phyloP scores from a whole-genome alignment of 1,139 yeast genomes.

The Debaryomyces coudertii region DNA sequence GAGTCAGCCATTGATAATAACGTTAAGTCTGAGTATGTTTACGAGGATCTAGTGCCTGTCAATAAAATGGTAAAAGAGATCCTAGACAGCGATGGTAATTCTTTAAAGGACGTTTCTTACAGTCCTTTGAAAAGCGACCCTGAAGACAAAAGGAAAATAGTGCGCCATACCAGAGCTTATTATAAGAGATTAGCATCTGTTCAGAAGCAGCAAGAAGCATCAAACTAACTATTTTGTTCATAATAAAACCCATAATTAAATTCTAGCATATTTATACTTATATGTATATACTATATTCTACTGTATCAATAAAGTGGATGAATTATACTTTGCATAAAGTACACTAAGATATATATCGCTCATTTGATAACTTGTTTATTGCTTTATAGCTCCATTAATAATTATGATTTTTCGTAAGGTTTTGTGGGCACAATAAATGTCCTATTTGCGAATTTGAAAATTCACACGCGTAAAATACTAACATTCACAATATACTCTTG shows the following conservation, averaged over 20 bases:
- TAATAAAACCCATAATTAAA: not conserved
- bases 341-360: not conserved
- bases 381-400: not conserved
- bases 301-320: not conserved
- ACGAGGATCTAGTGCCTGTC: slow-evolving; percentile 16
- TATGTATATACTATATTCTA: not conserved
- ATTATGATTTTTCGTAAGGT: not conserved
- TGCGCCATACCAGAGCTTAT: slow-evolving; percentile 47
- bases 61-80: slow-evolving; percentile 39
- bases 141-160: slow-evolving; percentile 32
- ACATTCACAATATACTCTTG: not conserved
- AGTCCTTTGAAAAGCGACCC: slow-evolving; percentile 32
- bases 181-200: slow-evolving; percentile 30
- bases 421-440: slow-evolving; percentile 1
- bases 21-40: not conserved
- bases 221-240: not conserved
- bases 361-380: not conserved
- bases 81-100: slow-evolving; percentile 20
- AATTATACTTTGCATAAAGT: not conserved
- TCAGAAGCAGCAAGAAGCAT: slow-evolving; percentile 13
- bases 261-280: slow-evolving; percentile 2
- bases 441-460: not conserved
- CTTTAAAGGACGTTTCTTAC: slow-evolving; percentile 15
- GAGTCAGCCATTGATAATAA: slow-evolving; percentile 13
- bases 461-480: slow-evolving; percentile 7